Evolutionary conservation across 306 rosid species (phyloP), one percentile per base, ranked within the genome.

Genomic region (Fagus crenata): DNA sequence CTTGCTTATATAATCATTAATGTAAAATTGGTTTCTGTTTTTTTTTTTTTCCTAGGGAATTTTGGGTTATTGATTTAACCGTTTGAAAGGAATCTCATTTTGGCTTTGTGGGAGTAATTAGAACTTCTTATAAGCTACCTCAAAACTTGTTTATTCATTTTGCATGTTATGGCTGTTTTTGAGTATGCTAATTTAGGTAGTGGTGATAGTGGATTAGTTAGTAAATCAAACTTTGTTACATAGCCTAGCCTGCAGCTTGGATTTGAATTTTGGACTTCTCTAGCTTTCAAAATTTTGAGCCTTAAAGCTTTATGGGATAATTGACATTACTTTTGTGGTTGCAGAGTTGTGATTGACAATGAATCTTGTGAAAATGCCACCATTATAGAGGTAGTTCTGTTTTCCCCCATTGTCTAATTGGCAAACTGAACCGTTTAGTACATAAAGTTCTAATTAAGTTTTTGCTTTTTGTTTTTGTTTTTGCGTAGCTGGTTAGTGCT

Each of bases 331-430:
- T 35, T 63, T 37, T 37, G 32, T 39, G 49, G 0, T 36, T 65
- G 49, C 71, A 65, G 71, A 39, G 49, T 65, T 37, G 49, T 37
- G 71, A 37, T 65, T 65, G 71, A 65, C 49, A 65, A 65, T 65
- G 71, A 37, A 7, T 65, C 71, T 2, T 65, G 71, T 37, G 71
- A 65, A 35, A 49, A 36, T 65, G 71, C 71, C 49, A 65, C 71
- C 49, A 39, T 65, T 65, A 17, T 65, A 65, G 49, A 65, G 71
- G 71, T 65, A 37, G 4, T 22, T 39, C 13, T 39, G 13, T 5
- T 15, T 9, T 3, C 7, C 28, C 9, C 31, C 70, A 15, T 65
- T 37, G 11, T 37, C 46, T 15, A 36, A 42, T 17, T 37, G 2
- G 32, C 31, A 65, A 37, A 65, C n/a, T 65, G 49, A 65, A 65